Evolutionary conservation across 1,139 yeast species (phyloP).

Genomic region (Debaryomyces subglobosus): DNA sequence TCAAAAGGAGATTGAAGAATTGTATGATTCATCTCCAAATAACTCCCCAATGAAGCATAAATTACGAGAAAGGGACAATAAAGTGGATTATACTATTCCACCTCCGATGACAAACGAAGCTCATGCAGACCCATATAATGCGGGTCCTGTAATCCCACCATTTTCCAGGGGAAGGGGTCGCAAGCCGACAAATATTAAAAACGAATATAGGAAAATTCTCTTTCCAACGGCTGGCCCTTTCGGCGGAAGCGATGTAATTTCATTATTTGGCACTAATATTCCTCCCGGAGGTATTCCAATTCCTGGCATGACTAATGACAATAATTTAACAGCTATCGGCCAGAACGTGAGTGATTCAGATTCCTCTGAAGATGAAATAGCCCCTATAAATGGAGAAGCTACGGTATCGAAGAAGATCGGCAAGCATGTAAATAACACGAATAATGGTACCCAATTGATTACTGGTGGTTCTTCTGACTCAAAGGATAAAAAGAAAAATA

Average conservation of each 20-base stretch:
- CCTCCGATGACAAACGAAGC: constrained; percentile 70
- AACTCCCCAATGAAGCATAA: constrained; percentile 62
- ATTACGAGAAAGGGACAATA: constrained; percentile 72
- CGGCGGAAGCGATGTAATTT: constrained; percentile 86
- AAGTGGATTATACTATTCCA: constrained; percentile 80
- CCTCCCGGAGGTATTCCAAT: constrained; percentile 54
- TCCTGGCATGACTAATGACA: constrained; percentile 35
- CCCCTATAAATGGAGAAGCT: constrained; percentile 44
- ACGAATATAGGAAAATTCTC: constrained; percentile 59
- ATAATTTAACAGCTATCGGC: constrained; percentile 52
- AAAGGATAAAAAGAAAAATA: constrained; percentile 56
- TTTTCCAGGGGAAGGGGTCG: constrained; percentile 28
- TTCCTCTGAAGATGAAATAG: constrained; percentile 67
- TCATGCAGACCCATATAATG: constrained; percentile 24
- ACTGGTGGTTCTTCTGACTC: constrained; percentile 40
- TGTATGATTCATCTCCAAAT: constrained; percentile 54
- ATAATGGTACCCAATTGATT: constrained; percentile 33
- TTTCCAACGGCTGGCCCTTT: constrained; percentile 98
- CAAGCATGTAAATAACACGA: constrained; percentile 18
- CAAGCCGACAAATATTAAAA: constrained; percentile 39
- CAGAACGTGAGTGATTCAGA: constrained; percentile 60
- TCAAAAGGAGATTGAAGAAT: constrained; percentile 54
- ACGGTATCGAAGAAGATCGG: constrained; percentile 31
- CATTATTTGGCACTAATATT: constrained; percentile 70
- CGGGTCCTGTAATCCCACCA: constrained; percentile 20